Evolutionary conservation across 495 filamentous ascomycete species (phyloP).

Genomic region (Penicillium odoratum): DNA sequence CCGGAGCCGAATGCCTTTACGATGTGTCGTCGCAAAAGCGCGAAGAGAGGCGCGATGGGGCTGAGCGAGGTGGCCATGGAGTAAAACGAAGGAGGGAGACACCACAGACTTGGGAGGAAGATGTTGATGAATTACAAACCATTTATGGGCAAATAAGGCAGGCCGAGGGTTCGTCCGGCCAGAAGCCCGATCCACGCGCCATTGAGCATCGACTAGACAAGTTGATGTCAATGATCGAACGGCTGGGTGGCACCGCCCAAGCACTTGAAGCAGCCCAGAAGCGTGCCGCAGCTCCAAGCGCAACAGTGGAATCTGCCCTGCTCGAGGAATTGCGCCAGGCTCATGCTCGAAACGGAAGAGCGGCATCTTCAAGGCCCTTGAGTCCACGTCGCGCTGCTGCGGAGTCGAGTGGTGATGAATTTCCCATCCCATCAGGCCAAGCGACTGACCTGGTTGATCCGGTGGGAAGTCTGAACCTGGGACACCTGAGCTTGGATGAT

Average conservation of each 20-base stretch:
- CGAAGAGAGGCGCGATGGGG: constrained; percentile 13
- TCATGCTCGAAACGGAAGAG: constrained; percentile 19
- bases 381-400: constrained; percentile 37
- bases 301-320: constrained; percentile 19
- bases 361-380: constrained; percentile 19
- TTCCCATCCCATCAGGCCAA: constrained; percentile 47
- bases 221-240: constrained; percentile 48
- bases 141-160: constrained; percentile 37
- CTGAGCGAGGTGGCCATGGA: constrained; percentile 28
- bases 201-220: constrained; percentile 48
- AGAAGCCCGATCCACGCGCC: constrained; percentile 33
- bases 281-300: constrained; percentile 26
- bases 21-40: constrained; percentile 36
- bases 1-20: constrained; percentile 45
- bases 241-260: constrained; percentile 35
- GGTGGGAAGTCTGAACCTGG: constrained; percentile 46
- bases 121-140: constrained; percentile 39
- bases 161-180: constrained; percentile 23
- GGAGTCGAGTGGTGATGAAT: constrained; percentile 46
- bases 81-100: constrained; percentile 39
- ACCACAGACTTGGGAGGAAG: constrained; percentile 34
- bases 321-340: constrained; percentile 21
- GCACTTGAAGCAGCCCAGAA: constrained; percentile 28
- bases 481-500: constrained; percentile 50
- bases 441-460: constrained; percentile 48